A percentile compares a stretch with the other conserved stretches of the same genome.
phyloP scores from a whole-genome alignment of 257 asterid species.

The Solanum medicagineum region DNA sequence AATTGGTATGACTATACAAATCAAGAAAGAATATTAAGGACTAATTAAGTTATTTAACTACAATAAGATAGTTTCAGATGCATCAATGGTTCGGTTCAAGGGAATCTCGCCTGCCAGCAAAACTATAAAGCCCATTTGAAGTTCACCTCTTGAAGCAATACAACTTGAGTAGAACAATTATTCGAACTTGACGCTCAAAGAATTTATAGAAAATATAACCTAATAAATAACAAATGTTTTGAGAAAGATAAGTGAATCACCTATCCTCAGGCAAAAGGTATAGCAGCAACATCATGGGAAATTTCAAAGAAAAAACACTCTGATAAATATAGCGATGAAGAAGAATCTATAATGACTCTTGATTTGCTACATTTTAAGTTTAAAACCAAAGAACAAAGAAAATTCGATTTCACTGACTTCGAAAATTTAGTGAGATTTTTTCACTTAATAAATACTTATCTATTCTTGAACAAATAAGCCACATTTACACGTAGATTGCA shows the following conservation, averaged over 20 bases:
- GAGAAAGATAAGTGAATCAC: not conserved
- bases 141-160: not conserved
- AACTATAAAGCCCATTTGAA: not conserved
- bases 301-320: not conserved
- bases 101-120: not conserved
- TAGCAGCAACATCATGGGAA: not conserved
- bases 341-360: not conserved
- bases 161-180: not conserved
- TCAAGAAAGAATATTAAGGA: not conserved
- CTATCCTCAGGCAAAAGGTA: not conserved
- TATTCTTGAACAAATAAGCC: not conserved
- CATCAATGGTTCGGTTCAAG: not conserved
- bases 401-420: not conserved
- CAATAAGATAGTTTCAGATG: not conserved
- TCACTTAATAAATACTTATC: not conserved
- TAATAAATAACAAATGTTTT: not conserved
- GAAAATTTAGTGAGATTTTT: not conserved
- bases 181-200: not conserved
- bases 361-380: not conserved
- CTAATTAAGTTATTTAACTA: not conserved
- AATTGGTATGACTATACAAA: not conserved
- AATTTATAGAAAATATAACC: not conserved
- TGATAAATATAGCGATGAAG: not conserved
- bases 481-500: not conserved
- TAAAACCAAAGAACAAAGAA: not conserved